Conservation (phyloP, 2,329 filamentous ascomycete species). For the Beauveria varroae region DNA sequence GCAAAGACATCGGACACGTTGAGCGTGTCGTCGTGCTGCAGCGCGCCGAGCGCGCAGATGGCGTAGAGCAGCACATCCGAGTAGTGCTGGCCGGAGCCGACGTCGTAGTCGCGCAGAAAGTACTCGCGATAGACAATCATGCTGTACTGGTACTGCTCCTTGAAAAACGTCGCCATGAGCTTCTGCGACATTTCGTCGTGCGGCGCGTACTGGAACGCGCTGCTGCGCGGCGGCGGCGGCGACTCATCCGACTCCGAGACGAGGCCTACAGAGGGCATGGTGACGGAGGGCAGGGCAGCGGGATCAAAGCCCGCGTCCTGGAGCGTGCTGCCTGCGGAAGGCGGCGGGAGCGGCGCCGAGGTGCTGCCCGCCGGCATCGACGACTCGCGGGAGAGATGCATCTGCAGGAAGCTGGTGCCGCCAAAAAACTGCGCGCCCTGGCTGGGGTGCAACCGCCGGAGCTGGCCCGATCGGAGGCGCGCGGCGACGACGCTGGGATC, state of each 20-base stretch:
- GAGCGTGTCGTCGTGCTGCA: slow-evolving; percentile 34
- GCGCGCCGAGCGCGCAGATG: slow-evolving; percentile 40
- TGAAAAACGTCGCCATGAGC: slow-evolving; percentile 41
- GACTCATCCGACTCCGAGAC: slow-evolving; percentile 12
- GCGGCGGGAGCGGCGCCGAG: slow-evolving; percentile 11
- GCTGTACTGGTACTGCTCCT: slow-evolving; percentile 39
- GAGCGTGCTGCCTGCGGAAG: slow-evolving; percentile 12
- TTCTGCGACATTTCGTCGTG: slow-evolving; percentile 36
- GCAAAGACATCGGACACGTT: slow-evolving; percentile 36
- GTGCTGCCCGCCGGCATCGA: slow-evolving; percentile 15
- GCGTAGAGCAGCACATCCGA: slow-evolving; percentile 41
- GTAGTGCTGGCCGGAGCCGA: slow-evolving; percentile 38
- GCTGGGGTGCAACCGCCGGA: slow-evolving; percentile 32
- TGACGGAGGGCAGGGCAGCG: slow-evolving; percentile 3
- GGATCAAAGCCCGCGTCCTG: slow-evolving; percentile 6
- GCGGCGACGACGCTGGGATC: slow-evolving; percentile 25
- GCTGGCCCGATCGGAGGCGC: slow-evolving; percentile 25
- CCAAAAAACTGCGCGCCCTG: slow-evolving; percentile 40
- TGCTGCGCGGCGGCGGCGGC: slow-evolving; percentile 12
- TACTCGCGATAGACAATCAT: slow-evolving; percentile 45
- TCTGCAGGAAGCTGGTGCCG: slow-evolving; percentile 39
- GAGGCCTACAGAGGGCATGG: slow-evolving; percentile 2
- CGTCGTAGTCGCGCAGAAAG: slow-evolving; percentile 42
- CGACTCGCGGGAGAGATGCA: slow-evolving; percentile 24
- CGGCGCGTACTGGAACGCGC: slow-evolving; percentile 30